These are phyloP conservation scores for Rickenella mellea DNA, from an alignment of 768 basidiomycete species.

Conservation along the genomic window DNA sequence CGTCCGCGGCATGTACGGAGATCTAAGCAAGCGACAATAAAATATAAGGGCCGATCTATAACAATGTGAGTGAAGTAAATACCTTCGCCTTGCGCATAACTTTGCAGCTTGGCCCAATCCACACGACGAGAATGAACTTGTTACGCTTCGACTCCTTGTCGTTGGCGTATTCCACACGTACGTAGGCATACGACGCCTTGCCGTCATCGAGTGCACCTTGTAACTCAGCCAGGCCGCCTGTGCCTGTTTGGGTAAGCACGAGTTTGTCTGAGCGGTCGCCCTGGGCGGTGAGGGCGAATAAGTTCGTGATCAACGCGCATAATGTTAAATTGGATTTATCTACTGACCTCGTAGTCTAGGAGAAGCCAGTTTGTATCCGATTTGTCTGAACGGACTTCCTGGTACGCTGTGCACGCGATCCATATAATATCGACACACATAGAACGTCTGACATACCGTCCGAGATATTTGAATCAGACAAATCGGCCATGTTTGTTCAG, in stretches of 20 bases:
- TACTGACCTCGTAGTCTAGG: conserved; percentile 72
- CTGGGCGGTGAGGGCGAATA: conserved; percentile 18
- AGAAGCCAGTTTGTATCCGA: conserved; percentile 85
- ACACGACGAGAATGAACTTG: conserved; percentile 81
- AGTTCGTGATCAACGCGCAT: background rate
- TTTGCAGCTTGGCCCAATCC: conserved; percentile 78
- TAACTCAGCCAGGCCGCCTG: conserved; percentile 73
- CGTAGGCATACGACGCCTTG: conserved; percentile 81
- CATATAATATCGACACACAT: conserved; percentile 16
- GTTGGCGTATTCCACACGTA: conserved; percentile 73
- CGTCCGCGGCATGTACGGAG: conserved; percentile 84
- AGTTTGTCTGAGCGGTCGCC: conserved; percentile 77
- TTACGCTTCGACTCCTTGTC: conserved; percentile 81
- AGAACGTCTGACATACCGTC: conserved; percentile 42
- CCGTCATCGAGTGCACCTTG: conserved; percentile 57
- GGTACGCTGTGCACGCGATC: conserved; percentile 51
- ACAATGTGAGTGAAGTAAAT: conserved; percentile 14
- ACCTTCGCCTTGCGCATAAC: conserved; percentile 92
- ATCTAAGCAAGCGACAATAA: conserved; percentile 41
- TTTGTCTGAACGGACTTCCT: conserved; percentile 79
- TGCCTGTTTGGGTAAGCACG: conserved; percentile 66
- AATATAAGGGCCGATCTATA: conserved; percentile 8
- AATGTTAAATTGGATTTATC: background rate
- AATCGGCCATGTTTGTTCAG: conserved; percentile 57
- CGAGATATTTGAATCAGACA: conserved; percentile 61